Conservation (phyloP, 192 early-diverging fungal species). For the Backusella morwellensis region DNA sequence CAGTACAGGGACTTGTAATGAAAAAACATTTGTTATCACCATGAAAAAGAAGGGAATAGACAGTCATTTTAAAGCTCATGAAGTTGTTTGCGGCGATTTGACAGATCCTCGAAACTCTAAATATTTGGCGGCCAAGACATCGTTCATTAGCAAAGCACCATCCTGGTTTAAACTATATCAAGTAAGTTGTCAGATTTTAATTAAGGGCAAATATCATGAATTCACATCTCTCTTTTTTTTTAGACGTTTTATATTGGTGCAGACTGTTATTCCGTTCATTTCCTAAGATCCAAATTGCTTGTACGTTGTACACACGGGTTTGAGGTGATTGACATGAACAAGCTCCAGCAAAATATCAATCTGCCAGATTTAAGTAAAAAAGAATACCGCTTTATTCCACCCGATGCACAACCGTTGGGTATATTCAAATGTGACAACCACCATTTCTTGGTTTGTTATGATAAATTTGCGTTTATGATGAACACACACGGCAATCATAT, state of each 20-base stretch:
- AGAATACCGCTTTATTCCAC: constrained; percentile 74
- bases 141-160: constrained; percentile 21
- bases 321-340: constrained; percentile 88
- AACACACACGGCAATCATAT: constrained; percentile 58
- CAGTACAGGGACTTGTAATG: constrained; percentile 62
- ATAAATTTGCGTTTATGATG: constrained; percentile 80
- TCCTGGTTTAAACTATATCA: constrained; percentile 32
- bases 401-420: constrained; percentile 70
- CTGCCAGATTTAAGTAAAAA: constrained; percentile 78
- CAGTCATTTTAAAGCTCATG: constrained; percentile 33
- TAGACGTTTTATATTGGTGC: constrained; percentile 92
- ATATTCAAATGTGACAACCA: constrained; percentile 71
- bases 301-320: constrained; percentile 91
- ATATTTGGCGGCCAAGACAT: constrained; percentile 1
- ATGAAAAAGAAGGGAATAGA: constrained; percentile 34
- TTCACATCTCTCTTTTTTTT: neutral
- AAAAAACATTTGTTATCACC: constrained; percentile 51
- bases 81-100: constrained; percentile 31
- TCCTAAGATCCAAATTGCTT: constrained; percentile 77
- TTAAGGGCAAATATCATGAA: too few species aligned
- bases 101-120: constrained; percentile 20
- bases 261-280: constrained; percentile 80
- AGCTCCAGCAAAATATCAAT: constrained; percentile 69
- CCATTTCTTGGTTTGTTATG: constrained; percentile 87
- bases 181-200: constrained; percentile 8